phyloP scores from a whole-genome alignment of 2,329 filamentous ascomycete species.

The Penicillium sclerotiorum region DNA sequence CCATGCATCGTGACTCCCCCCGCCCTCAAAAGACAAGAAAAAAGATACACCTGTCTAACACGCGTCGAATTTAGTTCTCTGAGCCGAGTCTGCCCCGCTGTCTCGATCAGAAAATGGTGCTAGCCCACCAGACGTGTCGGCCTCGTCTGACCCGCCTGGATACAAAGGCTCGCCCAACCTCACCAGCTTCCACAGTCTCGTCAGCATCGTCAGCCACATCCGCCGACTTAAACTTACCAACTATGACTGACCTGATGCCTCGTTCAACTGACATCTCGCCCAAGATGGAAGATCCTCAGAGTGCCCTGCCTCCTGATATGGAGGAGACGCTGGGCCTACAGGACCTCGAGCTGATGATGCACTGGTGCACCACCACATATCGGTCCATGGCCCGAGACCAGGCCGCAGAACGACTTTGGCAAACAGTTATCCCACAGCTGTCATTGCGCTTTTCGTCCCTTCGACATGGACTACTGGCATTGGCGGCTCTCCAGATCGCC shows the following conservation, averaged over 20 bases:
- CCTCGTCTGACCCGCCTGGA: constrained; percentile 22
- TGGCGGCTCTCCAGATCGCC: constrained; percentile 38
- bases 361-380: constrained; percentile 40
- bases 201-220: constrained; percentile 8
- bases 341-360: constrained; percentile 39
- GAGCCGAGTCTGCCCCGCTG: constrained; percentile 12
- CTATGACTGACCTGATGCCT: constrained; percentile 13
- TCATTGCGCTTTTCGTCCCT: constrained; percentile 33
- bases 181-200: constrained; percentile 13
- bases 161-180: constrained; percentile 8
- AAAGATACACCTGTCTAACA: background rate
- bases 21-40: background rate
- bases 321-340: constrained; percentile 25
- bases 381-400: constrained; percentile 31
- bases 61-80: constrained; percentile 2
- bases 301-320: background rate
- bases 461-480: constrained; percentile 39
- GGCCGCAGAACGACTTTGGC: constrained; percentile 33
- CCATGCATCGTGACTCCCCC: constrained; percentile 6
- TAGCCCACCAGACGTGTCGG: constrained; percentile 8
- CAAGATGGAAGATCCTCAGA: background rate
- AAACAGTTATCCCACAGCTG: constrained; percentile 33
- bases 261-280: background rate
- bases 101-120: constrained; percentile 15
- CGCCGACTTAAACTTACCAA: constrained; percentile 1